Evolutionary conservation across 129 eudicot genomes (phyloP), one percentile per base, ranked within the genome.

Genomic region (Calendula officinalis): DNA sequence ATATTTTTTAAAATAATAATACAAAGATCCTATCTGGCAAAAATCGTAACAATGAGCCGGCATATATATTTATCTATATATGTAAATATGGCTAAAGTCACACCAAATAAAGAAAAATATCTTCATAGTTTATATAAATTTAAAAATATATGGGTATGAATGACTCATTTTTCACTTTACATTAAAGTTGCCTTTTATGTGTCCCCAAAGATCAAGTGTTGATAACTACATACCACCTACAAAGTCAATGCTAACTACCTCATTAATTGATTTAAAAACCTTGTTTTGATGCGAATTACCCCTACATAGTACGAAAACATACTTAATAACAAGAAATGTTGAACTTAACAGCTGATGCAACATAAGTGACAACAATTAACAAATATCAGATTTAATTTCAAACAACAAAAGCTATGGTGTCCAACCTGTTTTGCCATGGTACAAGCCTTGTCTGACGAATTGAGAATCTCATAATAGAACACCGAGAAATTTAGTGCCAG

Each of bases 381-480:
- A 62, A 12, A 10, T 17, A 8, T 7, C 38, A 1, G 7, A 22
- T 0, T 8, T 35, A 17, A 14, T 33, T 40, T 15, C 13, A 15
- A 35, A 17, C 7, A 45, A 34, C n/a, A 71, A 37, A n/a, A 35
- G 43, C 45, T 0, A 64, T 34, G 13, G 33, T 13, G 8, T 36
- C 41, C 35, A 77, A 88, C 96, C 96, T 88, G 92, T 66, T 84
- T 88, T 0, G 96, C 92, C 96, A 88, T 88, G 60, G 69, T 88
- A 63, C 96, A 88, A 38, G 92, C 96, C 61, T 88, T 82, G 48
- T 88, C 96, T 30, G 92, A 71, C 16, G 89, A 83, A 76, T 88
- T 88, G 49, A 88, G 89, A 61, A 88, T 88, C 74, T 88, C 92
- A 60, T 79, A 84, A 72, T 88, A 88, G 66, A 88, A 84, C 54